Percentiles rank a stretch among this genome's conserved stretches.
phyloP scores from a whole-genome alignment of 768 basidiomycete species.

The Xanthoconium purpureum region DNA sequence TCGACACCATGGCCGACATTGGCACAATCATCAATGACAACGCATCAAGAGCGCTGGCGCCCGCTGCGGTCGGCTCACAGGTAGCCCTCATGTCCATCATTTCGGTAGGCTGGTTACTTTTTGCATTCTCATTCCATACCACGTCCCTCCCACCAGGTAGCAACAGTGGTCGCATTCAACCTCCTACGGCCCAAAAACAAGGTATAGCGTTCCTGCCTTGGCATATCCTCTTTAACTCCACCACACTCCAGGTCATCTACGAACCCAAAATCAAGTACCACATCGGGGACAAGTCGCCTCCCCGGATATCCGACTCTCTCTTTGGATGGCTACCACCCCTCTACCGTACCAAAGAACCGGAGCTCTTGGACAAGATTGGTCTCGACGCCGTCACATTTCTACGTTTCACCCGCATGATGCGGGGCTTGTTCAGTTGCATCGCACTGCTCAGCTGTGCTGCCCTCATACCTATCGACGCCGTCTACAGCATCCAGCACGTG shows the following conservation, averaged over 20 bases:
- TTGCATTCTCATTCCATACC: neutral
- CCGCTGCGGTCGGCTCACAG: conserved; percentile 77
- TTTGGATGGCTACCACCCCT: conserved; percentile 91
- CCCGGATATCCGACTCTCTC: conserved; percentile 76
- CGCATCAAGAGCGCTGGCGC: conserved; percentile 63
- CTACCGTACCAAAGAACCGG: conserved; percentile 79
- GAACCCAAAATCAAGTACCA: conserved; percentile 95
- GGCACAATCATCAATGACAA: conserved; percentile 34
- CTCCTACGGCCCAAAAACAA: conserved; percentile 87
- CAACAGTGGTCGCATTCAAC: conserved; percentile 76
- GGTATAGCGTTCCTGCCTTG: conserved; percentile 37
- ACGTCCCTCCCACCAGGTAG: conserved; percentile 40
- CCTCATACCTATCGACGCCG: conserved; percentile 83
- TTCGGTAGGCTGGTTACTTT: conserved; percentile 50
- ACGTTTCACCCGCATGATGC: conserved; percentile 84
- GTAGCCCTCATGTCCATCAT: conserved; percentile 68
- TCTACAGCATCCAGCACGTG: conserved; percentile 77
- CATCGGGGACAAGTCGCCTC: conserved; percentile 70
- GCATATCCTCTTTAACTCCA: neutral
- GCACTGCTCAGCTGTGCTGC: conserved; percentile 63
- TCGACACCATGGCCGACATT: conserved; percentile 31
- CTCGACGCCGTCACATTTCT: conserved; percentile 93
- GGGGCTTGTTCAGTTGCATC: conserved; percentile 65
- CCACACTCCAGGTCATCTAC: conserved; percentile 66
- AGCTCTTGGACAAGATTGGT: conserved; percentile 83